phyloP scores from a whole-genome alignment of 176 grass and related monocot species.

The Echinochloa phyllopogon region DNA sequence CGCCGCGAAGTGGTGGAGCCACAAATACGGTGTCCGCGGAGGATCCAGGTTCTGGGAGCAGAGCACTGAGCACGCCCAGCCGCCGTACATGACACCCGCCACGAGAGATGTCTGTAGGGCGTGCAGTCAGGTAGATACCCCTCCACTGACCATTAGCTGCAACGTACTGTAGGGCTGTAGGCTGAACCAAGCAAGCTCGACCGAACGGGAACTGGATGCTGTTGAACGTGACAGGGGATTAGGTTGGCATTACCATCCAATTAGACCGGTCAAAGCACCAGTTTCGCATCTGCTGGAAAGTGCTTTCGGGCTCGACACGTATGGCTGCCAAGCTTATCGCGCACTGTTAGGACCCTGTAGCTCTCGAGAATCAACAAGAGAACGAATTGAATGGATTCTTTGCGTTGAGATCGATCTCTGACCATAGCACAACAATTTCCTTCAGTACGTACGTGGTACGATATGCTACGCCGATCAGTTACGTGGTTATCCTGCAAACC shows the following conservation, averaged over 20 bases:
- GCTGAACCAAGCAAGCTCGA: not conserved
- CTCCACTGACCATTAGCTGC: not conserved
- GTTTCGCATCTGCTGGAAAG: not conserved
- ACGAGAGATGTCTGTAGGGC: conserved; percentile 1
- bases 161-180: not conserved
- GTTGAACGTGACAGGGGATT: conserved; percentile 5
- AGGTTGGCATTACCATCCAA: not conserved
- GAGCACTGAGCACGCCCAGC: not conserved
- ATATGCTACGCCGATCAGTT: not conserved
- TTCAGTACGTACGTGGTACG: not conserved
- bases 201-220: not conserved
- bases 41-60: not conserved
- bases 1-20: not conserved
- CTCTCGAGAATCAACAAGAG: not conserved
- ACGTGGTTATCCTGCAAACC: not conserved
- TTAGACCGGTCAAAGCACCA: conserved; percentile 17
- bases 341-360: conserved; percentile 14
- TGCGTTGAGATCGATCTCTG: not conserved
- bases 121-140: not conserved
- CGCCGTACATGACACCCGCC: not conserved
- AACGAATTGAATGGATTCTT: conserved; percentile 1
- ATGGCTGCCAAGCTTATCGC: not conserved
- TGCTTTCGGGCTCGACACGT: conserved; percentile 27
- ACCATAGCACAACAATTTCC: not conserved
- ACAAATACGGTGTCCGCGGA: not conserved